Base-by-base conservation (phyloP, 2,329 filamentous ascomycete species). In the Chrysoporthe austroafricana region DNA sequence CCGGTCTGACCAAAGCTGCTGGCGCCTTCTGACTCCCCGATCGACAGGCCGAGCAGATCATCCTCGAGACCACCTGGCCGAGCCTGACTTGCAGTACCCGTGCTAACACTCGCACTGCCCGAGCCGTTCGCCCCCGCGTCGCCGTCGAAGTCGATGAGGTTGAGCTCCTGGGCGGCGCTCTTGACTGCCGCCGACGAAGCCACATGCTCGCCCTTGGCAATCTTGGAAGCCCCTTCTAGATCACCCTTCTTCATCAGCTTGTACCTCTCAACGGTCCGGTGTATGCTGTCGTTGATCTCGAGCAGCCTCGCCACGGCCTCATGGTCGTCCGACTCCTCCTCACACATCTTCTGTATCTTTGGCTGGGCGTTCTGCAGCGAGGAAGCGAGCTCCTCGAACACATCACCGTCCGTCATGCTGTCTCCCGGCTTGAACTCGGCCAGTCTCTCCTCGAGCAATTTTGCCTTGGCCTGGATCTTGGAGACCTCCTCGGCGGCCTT, bases 321-420 rank as follows among this genome's bases (percentile, higher is more conserved):
- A 70, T 94, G 90, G 76, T 99, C 96, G 70, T 98, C 95, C 13
- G 94, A 97, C 76, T 99, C 96, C 79, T 99, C 96, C 79, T 98
- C 95, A 76, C 95, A 98, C 95, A 99, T 99, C 81, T 93, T 97
- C 77, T 98, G 95, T 72, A 99, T 98, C 82, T 99, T 99, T 9
- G 96, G 96, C 75, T 99, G 96, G 2, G 96, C 96, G 76, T 91
- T 97, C 77, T 93, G 92, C 58, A 99, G 84, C 11, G 96, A 90
- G 71, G 91, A 90, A 5, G 94, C 94, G 64, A 99, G 86, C 83
- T 99, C 96, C 83, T 94, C 86, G 72, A 88, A 90, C 26, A 90
- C 88, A 69, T 90, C 88, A 14, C 87, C 87, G 21, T 90, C 88
- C 26, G 80, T 77, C 80, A 98, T 91, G 67, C 86, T 87, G 74